Base-by-base conservation (phyloP, 768 basidiomycete species). In the Boletus reticuloceps region DNA sequence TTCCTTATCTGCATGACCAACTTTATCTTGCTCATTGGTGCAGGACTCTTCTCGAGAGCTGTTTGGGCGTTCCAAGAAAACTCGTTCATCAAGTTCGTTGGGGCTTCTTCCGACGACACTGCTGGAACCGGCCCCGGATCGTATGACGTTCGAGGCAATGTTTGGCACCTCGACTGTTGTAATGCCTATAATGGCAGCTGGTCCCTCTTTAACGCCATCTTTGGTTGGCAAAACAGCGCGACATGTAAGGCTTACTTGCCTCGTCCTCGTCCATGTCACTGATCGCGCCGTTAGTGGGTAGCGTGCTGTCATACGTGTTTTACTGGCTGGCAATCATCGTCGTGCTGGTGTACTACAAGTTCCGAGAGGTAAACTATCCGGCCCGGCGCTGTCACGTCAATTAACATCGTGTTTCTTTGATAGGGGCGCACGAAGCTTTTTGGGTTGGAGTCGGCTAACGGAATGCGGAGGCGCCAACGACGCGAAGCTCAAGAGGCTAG, bases 1-100 rank as follows among this genome's bases (percentile, higher is more conserved):
- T 98, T 99, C 86, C 81, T 99, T 51, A 74, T 98, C 63, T 77
- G 84, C 50, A 98, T 96, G 79, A 97, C 96, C 49, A 91, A 91
- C 76, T 74, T 98, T 61, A 76, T 98, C 46, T 81, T 98, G 61
- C 84, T 98, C 64, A 92, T 99, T 70, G 96, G 96, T 27, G 88
- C 96, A 0, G 96, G 96, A 17, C 81, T 99, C 27, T 94, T 96
- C 75, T 88, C 86, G 62, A 89, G 83, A 71, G 79, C 86, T 4
- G 77, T 92, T 22, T 84, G 85, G 62, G 74, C 80, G 32, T 93
- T 93, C 76, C 74, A 98, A 68, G 71, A 74, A 62, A 76, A 94
- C 64, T 74, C 74, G 9, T 95, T 84, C 76, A 82, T 85, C 60
- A 61, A 66, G 1, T 71, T 91, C 14, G 83, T 96, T 22, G 94